A percentile compares a stretch with the other conserved stretches of the same genome.
These are phyloP conservation scores for Ceriops zippeliana DNA, from an alignment of 345 rosid genomes.

Conservation along the genomic window DNA sequence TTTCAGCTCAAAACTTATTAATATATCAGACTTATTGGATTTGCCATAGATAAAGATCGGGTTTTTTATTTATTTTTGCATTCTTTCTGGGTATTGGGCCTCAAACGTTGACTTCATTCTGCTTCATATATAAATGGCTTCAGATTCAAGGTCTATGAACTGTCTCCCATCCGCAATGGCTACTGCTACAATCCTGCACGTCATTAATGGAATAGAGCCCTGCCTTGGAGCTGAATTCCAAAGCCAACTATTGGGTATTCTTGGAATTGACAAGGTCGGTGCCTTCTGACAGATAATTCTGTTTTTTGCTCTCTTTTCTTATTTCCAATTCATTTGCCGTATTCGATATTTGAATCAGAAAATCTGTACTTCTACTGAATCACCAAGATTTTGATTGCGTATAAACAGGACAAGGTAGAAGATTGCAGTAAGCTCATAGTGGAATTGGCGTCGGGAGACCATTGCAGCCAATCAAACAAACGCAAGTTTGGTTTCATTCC, in stretches of 20 bases:
- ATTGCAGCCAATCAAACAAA: constrained; percentile 31
- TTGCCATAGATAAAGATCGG: background rate
- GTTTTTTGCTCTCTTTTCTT: background rate
- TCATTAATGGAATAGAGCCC: constrained; percentile 54
- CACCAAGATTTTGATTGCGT: constrained; percentile 1
- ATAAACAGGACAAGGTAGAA: constrained; percentile 55
- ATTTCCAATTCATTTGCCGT: background rate
- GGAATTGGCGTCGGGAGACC: constrained; percentile 30
- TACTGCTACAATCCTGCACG: constrained; percentile 77
- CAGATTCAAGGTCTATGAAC: constrained; percentile 67
- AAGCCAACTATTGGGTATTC: constrained; percentile 52
- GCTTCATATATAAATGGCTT: background rate
- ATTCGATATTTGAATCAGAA: constrained; percentile 7
- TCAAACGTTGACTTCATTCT: too few species aligned
- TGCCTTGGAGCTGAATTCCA: constrained; percentile 42
- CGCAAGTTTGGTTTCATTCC: constrained; percentile 57
- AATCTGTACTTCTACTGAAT: background rate
- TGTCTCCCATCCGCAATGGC: constrained; percentile 80
- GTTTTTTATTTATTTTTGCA: background rate
- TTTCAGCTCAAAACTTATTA: background rate
- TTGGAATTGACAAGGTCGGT: constrained; percentile 58
- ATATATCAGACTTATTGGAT: background rate
- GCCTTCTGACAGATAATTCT: background rate
- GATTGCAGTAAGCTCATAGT: constrained; percentile 51
- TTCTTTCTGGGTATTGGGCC: too few species aligned